These are phyloP conservation scores for Penicillium waksmanii DNA, from an alignment of 495 filamentous ascomycete species.

Conservation along the genomic window DNA sequence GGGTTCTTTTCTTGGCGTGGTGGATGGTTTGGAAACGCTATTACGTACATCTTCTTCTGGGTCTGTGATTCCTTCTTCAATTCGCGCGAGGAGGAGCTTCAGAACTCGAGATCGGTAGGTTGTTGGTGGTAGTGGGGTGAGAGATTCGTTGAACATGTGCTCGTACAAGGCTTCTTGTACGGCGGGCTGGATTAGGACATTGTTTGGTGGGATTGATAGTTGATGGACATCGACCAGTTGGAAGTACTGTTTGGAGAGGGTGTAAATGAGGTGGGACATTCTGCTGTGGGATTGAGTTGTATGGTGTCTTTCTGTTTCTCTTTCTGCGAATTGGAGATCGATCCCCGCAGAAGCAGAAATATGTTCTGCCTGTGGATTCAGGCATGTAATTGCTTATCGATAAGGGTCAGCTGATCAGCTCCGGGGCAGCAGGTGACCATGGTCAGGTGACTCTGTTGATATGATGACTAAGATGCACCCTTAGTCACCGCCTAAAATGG, in stretches of 20 bases:
- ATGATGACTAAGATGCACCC: not conserved
- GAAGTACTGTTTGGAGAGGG: slow-evolving; percentile 61
- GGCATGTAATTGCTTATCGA: no score
- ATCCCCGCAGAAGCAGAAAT: slow-evolving; percentile 5
- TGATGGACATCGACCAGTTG: slow-evolving; percentile 63
- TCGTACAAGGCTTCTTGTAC: slow-evolving; percentile 67
- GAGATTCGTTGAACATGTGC: slow-evolving; percentile 61
- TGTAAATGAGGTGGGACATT: slow-evolving; percentile 19
- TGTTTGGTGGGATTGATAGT: slow-evolving; percentile 57
- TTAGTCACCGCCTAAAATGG: slow-evolving; percentile 13
- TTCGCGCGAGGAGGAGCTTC: slow-evolving; percentile 65
- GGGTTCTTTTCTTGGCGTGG: no score
- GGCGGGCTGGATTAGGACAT: slow-evolving; percentile 52
- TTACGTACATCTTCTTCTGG: slow-evolving; percentile 82
- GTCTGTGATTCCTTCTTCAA: slow-evolving; percentile 71
- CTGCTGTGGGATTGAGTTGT: not conserved
- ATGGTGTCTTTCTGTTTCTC: not conserved
- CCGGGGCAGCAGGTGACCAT: no score
- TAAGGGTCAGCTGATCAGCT: no score
- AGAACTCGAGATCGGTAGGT: slow-evolving; percentile 72
- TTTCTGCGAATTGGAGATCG: not conserved
- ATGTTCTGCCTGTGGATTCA: not conserved
- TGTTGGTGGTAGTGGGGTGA: slow-evolving; percentile 60
- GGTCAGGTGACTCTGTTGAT: not conserved
- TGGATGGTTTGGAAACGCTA: not conserved